These are phyloP conservation scores for Clitopilus passeckerianus DNA, from an alignment of 768 basidiomycete genomes.

Conservation along the genomic window DNA sequence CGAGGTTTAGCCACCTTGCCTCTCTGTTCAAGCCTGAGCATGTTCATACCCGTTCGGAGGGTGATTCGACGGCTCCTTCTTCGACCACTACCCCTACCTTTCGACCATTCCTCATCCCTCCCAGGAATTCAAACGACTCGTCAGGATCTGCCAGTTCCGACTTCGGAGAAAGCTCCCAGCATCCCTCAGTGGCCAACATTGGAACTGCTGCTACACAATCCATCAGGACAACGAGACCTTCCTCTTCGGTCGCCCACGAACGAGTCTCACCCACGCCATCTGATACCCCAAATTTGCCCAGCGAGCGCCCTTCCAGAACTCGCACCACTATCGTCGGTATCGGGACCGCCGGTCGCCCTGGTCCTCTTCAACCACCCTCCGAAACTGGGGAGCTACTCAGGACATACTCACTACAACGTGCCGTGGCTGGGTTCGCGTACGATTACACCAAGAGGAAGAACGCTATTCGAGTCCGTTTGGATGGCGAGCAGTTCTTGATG, in stretches of 20 bases:
- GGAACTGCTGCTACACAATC: not conserved
- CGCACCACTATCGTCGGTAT: not conserved
- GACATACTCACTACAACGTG: conserved; percentile 79
- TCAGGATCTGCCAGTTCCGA: conserved; percentile 4
- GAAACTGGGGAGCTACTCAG: conserved; percentile 52
- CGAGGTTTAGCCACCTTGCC: conserved; percentile 27
- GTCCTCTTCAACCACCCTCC: conserved; percentile 26
- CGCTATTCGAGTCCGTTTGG: conserved; percentile 86
- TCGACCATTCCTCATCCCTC: conserved; percentile 27
- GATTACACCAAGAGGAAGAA: conserved; percentile 94
- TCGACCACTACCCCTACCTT: conserved; percentile 11
- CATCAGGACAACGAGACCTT: conserved; percentile 3
- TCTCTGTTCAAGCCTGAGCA: too few relatives aligned
- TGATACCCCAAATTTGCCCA: not conserved
- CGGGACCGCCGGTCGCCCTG: conserved; percentile 11
- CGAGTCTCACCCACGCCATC: conserved; percentile 2
- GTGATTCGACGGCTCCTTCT: conserved; percentile 19
- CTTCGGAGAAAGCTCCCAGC: not conserved
- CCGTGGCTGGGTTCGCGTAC: conserved; percentile 91
- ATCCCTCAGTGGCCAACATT: not conserved
- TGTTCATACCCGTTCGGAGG: conserved; percentile 36
- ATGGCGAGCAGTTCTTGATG: conserved; percentile 95
- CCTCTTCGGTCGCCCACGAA: conserved; percentile 1
- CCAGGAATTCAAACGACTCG: conserved; percentile 16
- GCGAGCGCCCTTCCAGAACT: not conserved